Evolutionary conservation across 139 green algal genomes (phyloP).

Genomic region (Closterium sp.): DNA sequence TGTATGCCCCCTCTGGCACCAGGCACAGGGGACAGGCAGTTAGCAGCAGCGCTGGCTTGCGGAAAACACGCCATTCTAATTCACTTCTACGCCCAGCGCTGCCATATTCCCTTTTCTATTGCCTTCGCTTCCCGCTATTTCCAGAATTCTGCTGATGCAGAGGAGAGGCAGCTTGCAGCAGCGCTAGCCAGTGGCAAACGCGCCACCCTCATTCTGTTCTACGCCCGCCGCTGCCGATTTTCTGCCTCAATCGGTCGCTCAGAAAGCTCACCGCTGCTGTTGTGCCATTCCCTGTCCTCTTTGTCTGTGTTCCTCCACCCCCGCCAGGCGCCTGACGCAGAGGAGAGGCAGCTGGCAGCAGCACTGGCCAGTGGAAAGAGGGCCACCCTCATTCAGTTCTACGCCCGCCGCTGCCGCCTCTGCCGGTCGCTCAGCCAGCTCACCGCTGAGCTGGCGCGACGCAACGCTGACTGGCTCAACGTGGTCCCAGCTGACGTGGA

Average conservation of each 20-base stretch:
- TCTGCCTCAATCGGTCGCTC: too few relatives aligned
- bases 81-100: too few relatives aligned
- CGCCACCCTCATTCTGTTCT: background rate
- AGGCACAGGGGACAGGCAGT: too few relatives aligned
- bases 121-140: background rate
- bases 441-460: constrained; percentile 4
- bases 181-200: background rate
- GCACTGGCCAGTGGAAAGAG: constrained; percentile 24
- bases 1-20: background rate
- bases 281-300: background rate
- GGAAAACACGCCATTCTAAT: too few relatives aligned
- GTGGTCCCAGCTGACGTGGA: constrained; percentile 39
- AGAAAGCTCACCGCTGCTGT: constrained; percentile 28
- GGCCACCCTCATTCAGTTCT: constrained; percentile 38
- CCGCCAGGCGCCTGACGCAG: background rate
- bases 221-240: background rate
- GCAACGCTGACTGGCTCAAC: constrained; percentile 28
- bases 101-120: background rate
- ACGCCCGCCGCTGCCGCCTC: constrained; percentile 34
- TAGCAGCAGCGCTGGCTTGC: too few relatives aligned
- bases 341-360: constrained; percentile 22
- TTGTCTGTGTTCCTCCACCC: too few relatives aligned
- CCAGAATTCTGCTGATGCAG: background rate
- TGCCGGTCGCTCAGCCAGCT: constrained; percentile 19
- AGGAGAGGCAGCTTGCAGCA: background rate